Base-by-base conservation (phyloP, 1,139 yeast species). In the Blastobotrys proliferans region DNA sequence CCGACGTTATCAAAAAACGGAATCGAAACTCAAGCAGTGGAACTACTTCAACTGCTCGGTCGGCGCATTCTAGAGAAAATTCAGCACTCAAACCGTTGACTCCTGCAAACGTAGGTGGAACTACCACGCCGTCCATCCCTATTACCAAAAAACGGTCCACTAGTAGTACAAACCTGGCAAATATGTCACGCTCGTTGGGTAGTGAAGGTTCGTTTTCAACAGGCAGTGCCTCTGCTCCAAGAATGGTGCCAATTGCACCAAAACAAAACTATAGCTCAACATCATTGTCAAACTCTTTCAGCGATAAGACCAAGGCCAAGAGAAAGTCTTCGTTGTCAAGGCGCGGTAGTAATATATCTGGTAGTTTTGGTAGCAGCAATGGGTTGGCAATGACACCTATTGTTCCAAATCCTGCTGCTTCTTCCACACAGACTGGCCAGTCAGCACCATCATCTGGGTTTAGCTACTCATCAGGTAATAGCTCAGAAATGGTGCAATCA, bases 1-100 rank as follows among this genome's bases (percentile, higher is more conserved):
- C 95, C 0, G 96, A 88, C 63, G 87, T 90, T 11, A 88, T 88
- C 53, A 86, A 86, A 66, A 85, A 87, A 57, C 75, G 96, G 54
- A 67, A 66, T 51, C 39, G 63, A 34, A 37, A 36, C 22, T 31
- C 42, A 39, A 39, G 48, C 31, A 34, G 45, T 30, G 26, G 35
- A 16, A 26, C n/a, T 16, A 16, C 14, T 10, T 9, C 25, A 4
- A 33, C 48, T n/a, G n/a, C 14, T 2, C 38, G 45, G 17, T 34
- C 45, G n/a, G 34, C 46, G 28, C 46, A 42, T 39, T 42, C 46
- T 10, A 31, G 48, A 16, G 48, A 45, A 4, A 45, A 42, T 35
- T 45, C 48, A 17, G 37, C 41, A 10, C 38, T 45, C 22, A 39
- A 41, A 10, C 48, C 48, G 11, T 30, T 45, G 31, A 45, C 46